phyloP scores from a whole-genome alignment of 2,329 filamentous ascomycete genomes.

The Arthrobotrys sinensis region DNA sequence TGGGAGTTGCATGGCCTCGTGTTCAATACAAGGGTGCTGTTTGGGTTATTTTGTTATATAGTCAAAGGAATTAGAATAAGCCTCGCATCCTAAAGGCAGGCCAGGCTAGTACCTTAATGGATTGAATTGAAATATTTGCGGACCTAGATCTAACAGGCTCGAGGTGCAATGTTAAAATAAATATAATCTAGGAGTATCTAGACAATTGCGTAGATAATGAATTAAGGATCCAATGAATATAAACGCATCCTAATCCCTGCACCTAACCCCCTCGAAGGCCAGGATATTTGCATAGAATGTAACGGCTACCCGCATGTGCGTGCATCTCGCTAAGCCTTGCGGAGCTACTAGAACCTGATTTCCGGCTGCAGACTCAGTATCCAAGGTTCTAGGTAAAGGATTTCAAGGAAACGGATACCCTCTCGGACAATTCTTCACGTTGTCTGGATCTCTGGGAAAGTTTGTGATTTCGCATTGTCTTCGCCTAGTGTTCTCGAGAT shows the following conservation, averaged over 20 bases:
- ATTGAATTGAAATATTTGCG: no score
- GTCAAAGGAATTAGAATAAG: no score
- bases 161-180: no score
- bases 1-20: background rate
- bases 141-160: no score
- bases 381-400: constrained; percentile 22
- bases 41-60: background rate
- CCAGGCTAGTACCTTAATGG: no score
- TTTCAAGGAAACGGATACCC: background rate
- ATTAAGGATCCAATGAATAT: background rate
- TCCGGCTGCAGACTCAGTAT: constrained; percentile 7
- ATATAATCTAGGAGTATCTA: background rate
- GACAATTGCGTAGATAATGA: background rate
- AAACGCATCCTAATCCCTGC: background rate
- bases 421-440: constrained; percentile 2
- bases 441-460: constrained; percentile 24
- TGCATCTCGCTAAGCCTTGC: constrained; percentile 40
- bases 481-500: constrained; percentile 42
- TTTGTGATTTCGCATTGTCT: constrained; percentile 38
- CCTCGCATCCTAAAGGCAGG: no score
- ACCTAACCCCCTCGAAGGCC: background rate
- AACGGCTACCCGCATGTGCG: constrained; percentile 22
- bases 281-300: constrained; percentile 15
- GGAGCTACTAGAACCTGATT: background rate
- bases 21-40: no score